A percentile compares a stretch with the other conserved stretches of the same genome.
phyloP scores from a whole-genome alignment of 1,284 basidiomycete species.

The Mycena sp. region DNA sequence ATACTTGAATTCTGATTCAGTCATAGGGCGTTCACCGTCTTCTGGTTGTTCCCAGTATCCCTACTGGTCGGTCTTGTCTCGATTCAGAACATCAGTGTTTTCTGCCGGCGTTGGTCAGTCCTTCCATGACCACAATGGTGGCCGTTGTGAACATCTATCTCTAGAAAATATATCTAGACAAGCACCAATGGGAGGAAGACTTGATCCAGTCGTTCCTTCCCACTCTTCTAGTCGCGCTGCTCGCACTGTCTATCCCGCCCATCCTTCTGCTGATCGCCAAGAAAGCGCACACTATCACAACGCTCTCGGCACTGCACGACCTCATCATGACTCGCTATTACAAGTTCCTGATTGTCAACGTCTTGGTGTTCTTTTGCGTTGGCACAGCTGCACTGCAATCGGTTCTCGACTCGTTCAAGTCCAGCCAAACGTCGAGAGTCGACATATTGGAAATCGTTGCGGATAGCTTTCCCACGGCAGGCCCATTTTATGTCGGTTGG shows the following conservation, averaged over 20 bases:
- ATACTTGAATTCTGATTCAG: conserved; percentile 2
- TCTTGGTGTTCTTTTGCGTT: conserved; percentile 91
- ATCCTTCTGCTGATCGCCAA: conserved; percentile 85
- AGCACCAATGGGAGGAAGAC: conserved; percentile 74
- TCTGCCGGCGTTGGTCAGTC: conserved; percentile 71
- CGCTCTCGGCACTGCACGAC: conserved; percentile 87
- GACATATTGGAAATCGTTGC: conserved; percentile 68
- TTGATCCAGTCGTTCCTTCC: conserved; percentile 82
- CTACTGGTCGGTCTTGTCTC: conserved; percentile 83
- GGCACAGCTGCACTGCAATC: conserved; percentile 83
- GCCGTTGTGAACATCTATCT: conserved; percentile 22
- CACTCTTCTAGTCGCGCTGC: conserved; percentile 80
- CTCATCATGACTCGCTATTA: conserved; percentile 88
- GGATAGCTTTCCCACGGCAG: conserved; percentile 81
- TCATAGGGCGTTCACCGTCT: conserved; percentile 83
- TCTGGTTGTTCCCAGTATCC: conserved; percentile 86
- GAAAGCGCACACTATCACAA: conserved; percentile 88
- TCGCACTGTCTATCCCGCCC: conserved; percentile 84
- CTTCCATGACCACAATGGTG: neutral
- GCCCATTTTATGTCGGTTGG: conserved; percentile 90
- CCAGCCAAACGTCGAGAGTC: conserved; percentile 46
- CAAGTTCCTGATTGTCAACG: conserved; percentile 86
- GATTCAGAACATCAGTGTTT: conserved; percentile 78
- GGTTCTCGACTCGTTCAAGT: conserved; percentile 69
- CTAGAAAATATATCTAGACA: conserved; percentile 69